phyloP scores from a whole-genome alignment of 1,139 yeast genomes.

The Suzukiozyma palmioleophila region DNA sequence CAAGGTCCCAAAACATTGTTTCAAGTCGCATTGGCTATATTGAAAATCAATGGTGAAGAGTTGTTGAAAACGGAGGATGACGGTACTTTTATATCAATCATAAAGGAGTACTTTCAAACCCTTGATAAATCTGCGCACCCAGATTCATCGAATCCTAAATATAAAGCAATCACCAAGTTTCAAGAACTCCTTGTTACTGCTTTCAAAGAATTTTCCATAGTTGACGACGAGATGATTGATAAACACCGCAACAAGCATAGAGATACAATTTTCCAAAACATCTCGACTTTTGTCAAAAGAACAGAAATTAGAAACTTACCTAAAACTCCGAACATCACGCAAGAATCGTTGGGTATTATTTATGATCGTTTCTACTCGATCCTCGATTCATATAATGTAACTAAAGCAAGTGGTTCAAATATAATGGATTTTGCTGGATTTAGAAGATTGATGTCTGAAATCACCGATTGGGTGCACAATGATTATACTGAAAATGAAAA shows the following conservation, averaged over 20 bases:
- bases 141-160: slow-evolving; percentile 58
- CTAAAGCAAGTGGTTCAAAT: slow-evolving; percentile 68
- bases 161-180: slow-evolving; percentile 70
- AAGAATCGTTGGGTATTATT: slow-evolving; percentile 58
- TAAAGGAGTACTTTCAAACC: slow-evolving; percentile 76
- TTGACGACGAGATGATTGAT: slow-evolving; percentile 70
- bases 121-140: slow-evolving; percentile 83
- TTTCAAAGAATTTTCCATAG: slow-evolving; percentile 79
- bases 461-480: slow-evolving; percentile 71
- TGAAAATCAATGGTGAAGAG: slow-evolving; percentile 83
- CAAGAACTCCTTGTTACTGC: slow-evolving; percentile 90
- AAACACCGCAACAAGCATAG: slow-evolving; percentile 70
- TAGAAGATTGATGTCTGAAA: slow-evolving; percentile 67
- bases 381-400: slow-evolving; percentile 60
- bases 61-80: slow-evolving; percentile 81
- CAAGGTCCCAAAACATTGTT: slow-evolving; percentile 89
- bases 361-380: slow-evolving; percentile 85
- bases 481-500: slow-evolving; percentile 22
- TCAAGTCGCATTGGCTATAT: slow-evolving; percentile 87
- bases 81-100: slow-evolving; percentile 81
- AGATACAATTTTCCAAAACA: slow-evolving; percentile 75
- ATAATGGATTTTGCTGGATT: slow-evolving; percentile 72
- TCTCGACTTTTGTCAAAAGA: slow-evolving; percentile 85
- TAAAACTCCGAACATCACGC: slow-evolving; percentile 56
- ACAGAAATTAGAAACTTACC: slow-evolving; percentile 87